Evolutionary conservation across 495 filamentous ascomycete genomes (phyloP), one percentile per base, ranked within the genome.

Genomic region (Penicillium turbatum): DNA sequence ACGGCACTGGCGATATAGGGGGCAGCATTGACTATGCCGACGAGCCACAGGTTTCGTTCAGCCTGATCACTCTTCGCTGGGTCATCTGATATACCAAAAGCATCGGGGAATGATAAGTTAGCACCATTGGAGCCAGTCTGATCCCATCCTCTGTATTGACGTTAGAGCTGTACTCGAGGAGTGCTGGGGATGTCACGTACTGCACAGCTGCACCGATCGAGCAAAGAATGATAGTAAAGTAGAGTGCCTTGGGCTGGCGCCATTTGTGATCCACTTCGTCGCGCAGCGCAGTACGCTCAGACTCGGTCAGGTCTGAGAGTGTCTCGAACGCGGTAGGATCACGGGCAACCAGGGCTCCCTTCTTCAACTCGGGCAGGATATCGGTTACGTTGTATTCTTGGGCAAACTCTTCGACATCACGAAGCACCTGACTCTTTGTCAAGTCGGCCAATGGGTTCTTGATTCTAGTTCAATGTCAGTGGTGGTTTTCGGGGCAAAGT

Each of bases 41-140:
- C 75, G 27, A 87, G 67, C 77, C 83, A 86, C 19, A 75, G 64
- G 60, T 87, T 81, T 12, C 57, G 38, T 29, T 41, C 30, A 9
- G 49, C 49, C 2, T 51, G 54, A 19, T 55, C 62, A 0, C 39
- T 41, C 6, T 53, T 34, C 12, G 72, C 63, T 1, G 77, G 74
- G 35, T 44, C 41, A 2, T 49, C 47, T 9, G 47, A 49, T 8
- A 87, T 83, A 16, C 79, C 79, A 54, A 88, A 82, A 27, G 78
- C 77, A 24, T 62, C 52, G 0, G 81, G 81, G 63, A 86, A 87
- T 16, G 75, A 76, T 36, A 88, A 62, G 49, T 87, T 87, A 29
- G 85, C 85, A 40, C 84, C 85, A 54, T 88, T 88, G 44, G 80
- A 82, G n/a, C 84, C 84, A n/a, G 85, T 86, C 56, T 87, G 83